These are phyloP conservation scores for Sporobolomyces roseus DNA, from an alignment of 768 basidiomycete species.

Conservation along the genomic window DNA sequence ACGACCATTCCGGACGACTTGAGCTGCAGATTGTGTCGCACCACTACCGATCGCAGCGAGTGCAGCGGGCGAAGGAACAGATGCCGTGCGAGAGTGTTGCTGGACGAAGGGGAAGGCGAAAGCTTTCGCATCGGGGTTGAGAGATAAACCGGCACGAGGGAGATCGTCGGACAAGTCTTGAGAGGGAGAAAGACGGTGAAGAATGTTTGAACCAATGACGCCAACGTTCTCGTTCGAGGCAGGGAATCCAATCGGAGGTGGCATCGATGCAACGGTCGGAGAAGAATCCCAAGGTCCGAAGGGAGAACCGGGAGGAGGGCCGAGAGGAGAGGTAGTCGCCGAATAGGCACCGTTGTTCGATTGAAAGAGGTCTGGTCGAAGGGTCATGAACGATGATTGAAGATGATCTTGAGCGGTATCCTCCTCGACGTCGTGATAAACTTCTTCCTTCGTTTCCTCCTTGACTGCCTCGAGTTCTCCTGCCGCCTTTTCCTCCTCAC, in stretches of 20 bases:
- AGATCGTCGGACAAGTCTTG: constrained; percentile 39
- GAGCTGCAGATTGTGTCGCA: no score
- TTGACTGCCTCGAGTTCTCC: not conserved
- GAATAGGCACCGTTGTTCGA: not conserved
- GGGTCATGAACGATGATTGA: constrained; percentile 10
- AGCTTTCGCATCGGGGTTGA: constrained; percentile 45
- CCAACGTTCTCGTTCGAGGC: not conserved
- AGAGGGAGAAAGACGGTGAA: constrained; percentile 34
- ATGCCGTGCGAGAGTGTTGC: constrained; percentile 16
- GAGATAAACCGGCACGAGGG: constrained; percentile 44
- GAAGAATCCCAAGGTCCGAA: constrained; percentile 33
- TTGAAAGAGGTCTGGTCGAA: constrained; percentile 15
- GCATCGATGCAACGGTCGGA: not conserved
- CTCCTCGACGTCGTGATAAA: constrained; percentile 3
- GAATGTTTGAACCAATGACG: constrained; percentile 1
- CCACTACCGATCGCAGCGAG: not conserved
- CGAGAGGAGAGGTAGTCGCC: constrained; percentile 28
- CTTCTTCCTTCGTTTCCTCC: constrained; percentile 6
- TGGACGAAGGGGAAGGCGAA: constrained; percentile 39
- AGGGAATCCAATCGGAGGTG: constrained; percentile 17
- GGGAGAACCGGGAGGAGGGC: constrained; percentile 31
- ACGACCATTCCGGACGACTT: not conserved
- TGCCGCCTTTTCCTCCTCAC: not conserved
- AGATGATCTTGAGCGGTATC: not conserved
- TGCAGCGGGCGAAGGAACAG: constrained; percentile 8